Conservation (phyloP, 768 basidiomycete genomes). For the Imleria badia region DNA sequence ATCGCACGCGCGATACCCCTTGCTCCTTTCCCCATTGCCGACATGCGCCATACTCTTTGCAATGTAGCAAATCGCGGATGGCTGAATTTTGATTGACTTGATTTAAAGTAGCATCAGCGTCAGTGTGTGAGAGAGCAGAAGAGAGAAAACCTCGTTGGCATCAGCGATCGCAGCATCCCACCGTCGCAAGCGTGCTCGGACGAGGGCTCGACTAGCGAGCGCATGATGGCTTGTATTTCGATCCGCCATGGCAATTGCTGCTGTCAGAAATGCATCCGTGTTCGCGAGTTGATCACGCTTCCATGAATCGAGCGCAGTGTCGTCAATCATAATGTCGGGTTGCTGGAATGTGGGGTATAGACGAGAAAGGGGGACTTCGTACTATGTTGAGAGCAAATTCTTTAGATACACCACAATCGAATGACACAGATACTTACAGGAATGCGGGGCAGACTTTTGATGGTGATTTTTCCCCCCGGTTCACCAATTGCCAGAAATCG, state of each 20-base stretch:
- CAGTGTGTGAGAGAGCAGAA: background rate
- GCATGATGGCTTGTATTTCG: background rate
- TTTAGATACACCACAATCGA: no score
- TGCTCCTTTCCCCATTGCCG: background rate
- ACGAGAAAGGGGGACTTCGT: no score
- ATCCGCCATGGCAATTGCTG: background rate
- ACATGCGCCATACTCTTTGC: conserved; percentile 4
- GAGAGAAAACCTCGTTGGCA: background rate
- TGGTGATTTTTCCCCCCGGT: no score
- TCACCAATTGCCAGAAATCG: no score
- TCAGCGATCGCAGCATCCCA: conserved; percentile 3
- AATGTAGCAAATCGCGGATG: conserved; percentile 2
- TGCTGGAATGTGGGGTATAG: no score
- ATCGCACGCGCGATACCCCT: conserved; percentile 1
- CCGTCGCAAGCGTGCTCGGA: background rate
- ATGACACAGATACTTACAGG: no score
- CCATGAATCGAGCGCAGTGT: background rate
- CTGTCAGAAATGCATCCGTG: background rate
- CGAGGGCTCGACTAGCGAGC: conserved; percentile 4
- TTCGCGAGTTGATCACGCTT: background rate
- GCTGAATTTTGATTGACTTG: conserved; percentile 2
- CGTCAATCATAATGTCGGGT: no score
- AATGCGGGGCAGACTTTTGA: no score
- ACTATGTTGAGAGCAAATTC: no score
- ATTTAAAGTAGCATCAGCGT: background rate